These are phyloP conservation scores for Ophidiomyces ophidiicola DNA, from an alignment of 2,329 filamentous ascomycete genomes.

Conservation along the genomic window DNA sequence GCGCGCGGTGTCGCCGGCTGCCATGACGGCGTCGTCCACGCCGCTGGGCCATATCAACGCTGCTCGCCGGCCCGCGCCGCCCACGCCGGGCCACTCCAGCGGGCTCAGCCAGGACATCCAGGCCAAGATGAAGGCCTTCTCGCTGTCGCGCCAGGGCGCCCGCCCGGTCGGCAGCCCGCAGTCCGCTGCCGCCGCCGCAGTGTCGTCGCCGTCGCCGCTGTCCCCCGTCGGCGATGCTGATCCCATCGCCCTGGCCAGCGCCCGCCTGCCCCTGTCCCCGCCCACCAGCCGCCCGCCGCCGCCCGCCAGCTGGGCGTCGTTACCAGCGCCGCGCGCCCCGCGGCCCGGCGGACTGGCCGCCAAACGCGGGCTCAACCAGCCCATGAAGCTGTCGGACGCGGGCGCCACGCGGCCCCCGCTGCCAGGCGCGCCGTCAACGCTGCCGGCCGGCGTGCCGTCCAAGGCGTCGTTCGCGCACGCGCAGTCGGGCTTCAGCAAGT, in stretches of 20 bases:
- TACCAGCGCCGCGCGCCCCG: conserved; percentile 22
- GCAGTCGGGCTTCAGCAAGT: conserved; percentile 51
- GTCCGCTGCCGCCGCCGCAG: neutral
- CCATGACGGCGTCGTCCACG: conserved; percentile 73
- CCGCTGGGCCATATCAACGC: conserved; percentile 65
- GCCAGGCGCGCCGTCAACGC: conserved; percentile 15
- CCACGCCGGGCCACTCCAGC: conserved; percentile 35
- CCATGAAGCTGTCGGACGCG: conserved; percentile 39
- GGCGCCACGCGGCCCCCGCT: conserved; percentile 31
- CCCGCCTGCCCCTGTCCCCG: conserved; percentile 12
- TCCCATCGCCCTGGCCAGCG: conserved; percentile 4
- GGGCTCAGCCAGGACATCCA: conserved; percentile 52
- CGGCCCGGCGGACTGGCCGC: conserved; percentile 37
- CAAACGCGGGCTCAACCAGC: conserved; percentile 37
- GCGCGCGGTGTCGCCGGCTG: conserved; percentile 20
- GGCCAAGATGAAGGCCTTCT: conserved; percentile 58
- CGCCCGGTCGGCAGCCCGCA: conserved; percentile 1
- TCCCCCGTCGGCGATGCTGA: conserved; percentile 5
- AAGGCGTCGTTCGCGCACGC: conserved; percentile 14
- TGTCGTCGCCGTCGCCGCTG: neutral
- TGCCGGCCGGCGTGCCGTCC: conserved; percentile 7
- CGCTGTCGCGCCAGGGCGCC: conserved; percentile 42
- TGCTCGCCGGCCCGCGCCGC: conserved; percentile 45
- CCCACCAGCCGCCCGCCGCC: conserved; percentile 18
- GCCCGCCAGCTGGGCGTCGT: conserved; percentile 13